Evolutionary conservation across 331 rosid genomes (phyloP).

Genomic region (Stylosanthes scabra): DNA sequence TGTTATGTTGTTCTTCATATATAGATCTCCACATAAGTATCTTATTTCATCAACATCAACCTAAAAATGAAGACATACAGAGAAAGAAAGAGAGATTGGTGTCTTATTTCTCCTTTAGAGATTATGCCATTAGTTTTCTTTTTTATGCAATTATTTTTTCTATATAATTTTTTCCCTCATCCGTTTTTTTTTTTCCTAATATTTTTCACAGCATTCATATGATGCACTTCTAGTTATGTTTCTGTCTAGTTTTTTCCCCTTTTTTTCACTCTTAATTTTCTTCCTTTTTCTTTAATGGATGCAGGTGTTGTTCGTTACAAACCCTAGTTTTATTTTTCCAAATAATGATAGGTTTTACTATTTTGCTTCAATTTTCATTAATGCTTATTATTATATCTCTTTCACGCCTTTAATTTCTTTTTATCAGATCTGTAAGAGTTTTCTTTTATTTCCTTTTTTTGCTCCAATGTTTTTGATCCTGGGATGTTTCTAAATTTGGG

Average conservation of each 20-base stretch:
- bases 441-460: neutral
- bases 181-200: neutral
- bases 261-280: neutral
- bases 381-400: neutral
- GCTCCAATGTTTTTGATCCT: neutral
- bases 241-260: neutral
- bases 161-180: neutral
- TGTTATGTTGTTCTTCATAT: neutral
- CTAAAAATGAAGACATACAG: neutral
- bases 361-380: constrained; percentile 37
- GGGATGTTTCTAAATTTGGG: constrained; percentile 43
- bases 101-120: neutral
- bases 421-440: constrained; percentile 60
- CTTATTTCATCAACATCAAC: constrained; percentile 41
- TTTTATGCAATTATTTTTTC: neutral
- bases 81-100: neutral
- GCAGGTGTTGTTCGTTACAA: neutral
- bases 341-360: neutral
- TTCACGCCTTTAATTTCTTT: neutral
- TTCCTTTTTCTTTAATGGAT: neutral
- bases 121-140: constrained; percentile 5
- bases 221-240: neutral
- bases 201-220: too few relatives aligned
- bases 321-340: constrained; percentile 37
- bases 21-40: constrained; percentile 23